Evolutionary conservation across 2,329 filamentous ascomycete species (phyloP).

Genomic region (Raffaelea albimanens): DNA sequence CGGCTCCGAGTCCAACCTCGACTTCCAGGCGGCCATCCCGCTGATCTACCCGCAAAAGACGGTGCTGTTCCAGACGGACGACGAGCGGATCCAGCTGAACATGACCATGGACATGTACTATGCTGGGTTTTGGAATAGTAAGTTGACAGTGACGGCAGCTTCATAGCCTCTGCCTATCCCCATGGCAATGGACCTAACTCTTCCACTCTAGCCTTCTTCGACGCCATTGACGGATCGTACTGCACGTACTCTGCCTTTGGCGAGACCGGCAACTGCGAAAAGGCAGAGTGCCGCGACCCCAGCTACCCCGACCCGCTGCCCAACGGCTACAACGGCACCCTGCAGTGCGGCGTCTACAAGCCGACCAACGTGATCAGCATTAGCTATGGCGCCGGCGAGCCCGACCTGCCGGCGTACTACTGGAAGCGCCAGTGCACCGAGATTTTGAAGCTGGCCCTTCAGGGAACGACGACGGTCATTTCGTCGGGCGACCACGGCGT

Average conservation of each 20-base stretch:
- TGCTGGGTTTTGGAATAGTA: slow-evolving; percentile 16
- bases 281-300: slow-evolving; percentile 31
- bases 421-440: slow-evolving; percentile 40
- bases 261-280: slow-evolving; percentile 31
- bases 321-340: slow-evolving; percentile 37
- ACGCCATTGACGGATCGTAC: slow-evolving; percentile 40
- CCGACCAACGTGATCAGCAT: slow-evolving; percentile 48
- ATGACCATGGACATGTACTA: slow-evolving; percentile 10
- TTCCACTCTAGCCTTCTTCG: slow-evolving; percentile 28
- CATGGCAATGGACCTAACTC: too few relatives aligned
- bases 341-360: slow-evolving; percentile 26
- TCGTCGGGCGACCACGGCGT: slow-evolving; percentile 40
- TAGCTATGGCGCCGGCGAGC: slow-evolving; percentile 46
- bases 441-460: slow-evolving; percentile 42
- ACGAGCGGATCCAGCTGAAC: slow-evolving; percentile 21
- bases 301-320: slow-evolving; percentile 34
- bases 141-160: too few relatives aligned
- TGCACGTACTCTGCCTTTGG: slow-evolving; percentile 37
- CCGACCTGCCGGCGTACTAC: slow-evolving; percentile 42
- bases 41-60: slow-evolving; percentile 40
- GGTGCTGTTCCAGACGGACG: slow-evolving; percentile 21
- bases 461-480: slow-evolving; percentile 37
- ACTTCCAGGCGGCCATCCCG: slow-evolving; percentile 37
- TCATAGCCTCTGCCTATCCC: not conserved
- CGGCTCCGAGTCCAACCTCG: slow-evolving; percentile 31